Evolutionary conservation across 495 filamentous ascomycete genomes (phyloP).

Genomic region (Neurospora tetraspora): DNA sequence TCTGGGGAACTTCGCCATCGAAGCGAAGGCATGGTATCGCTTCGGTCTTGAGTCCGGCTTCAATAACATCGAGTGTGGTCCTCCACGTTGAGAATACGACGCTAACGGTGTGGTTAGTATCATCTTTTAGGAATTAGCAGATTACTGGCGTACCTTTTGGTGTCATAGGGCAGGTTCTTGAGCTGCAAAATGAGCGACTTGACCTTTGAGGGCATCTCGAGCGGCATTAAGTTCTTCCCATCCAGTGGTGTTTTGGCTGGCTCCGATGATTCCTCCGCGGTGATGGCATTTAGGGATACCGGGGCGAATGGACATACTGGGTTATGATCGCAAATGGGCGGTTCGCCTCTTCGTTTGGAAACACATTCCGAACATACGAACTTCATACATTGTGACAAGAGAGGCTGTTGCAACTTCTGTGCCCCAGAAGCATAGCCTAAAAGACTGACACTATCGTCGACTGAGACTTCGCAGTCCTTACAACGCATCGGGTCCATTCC

Average conservation of each 20-base stretch:
- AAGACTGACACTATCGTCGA: constrained; percentile 1
- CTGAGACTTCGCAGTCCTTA: not conserved
- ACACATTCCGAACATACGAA: constrained; percentile 14
- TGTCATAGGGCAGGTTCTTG: constrained; percentile 1
- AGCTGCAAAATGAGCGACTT: constrained; percentile 15
- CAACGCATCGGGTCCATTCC: constrained; percentile 6
- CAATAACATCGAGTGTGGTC: constrained; percentile 32
- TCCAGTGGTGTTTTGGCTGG: not conserved
- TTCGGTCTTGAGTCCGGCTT: constrained; percentile 22
- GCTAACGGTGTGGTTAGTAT: constrained; percentile 5
- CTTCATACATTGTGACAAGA: constrained; percentile 11
- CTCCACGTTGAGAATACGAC: constrained; percentile 40
- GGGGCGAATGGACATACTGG: constrained; percentile 10
- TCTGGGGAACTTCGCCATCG: constrained; percentile 33
- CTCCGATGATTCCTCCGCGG: not conserved
- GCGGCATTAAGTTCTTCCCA: constrained; percentile 5
- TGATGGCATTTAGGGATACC: constrained; percentile 8
- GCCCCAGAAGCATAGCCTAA: not conserved
- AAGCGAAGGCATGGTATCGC: constrained; percentile 24
- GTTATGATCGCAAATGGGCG: constrained; percentile 16
- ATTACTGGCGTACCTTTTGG: constrained; percentile 17
- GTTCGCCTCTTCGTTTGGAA: not conserved
- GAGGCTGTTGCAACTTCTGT: not conserved
- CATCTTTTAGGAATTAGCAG: not conserved
- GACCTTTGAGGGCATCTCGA: constrained; percentile 18